Conservation (phyloP, 495 filamentous ascomycete genomes). For the Parathielavia hyrcaniae region DNA sequence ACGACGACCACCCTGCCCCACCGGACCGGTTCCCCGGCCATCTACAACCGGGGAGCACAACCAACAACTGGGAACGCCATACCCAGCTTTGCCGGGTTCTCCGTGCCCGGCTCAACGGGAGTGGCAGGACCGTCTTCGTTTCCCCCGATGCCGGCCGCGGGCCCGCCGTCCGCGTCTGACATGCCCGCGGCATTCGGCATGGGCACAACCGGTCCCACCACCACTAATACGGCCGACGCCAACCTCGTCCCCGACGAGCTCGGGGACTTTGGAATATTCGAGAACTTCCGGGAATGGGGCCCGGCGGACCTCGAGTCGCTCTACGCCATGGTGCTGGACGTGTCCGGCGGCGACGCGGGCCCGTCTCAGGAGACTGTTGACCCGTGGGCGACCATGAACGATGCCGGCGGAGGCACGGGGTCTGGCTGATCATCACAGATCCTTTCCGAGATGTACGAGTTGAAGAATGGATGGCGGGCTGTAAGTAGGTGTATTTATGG, state of each 20-base stretch:
- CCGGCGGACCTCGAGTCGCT: conserved; percentile 1
- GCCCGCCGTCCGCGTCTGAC: neutral
- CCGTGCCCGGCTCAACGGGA: neutral
- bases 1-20: conserved; percentile 8
- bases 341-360: neutral
- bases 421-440: no score
- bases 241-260: neutral
- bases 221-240: neutral
- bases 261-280: conserved; percentile 3
- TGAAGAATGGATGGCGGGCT: neutral
- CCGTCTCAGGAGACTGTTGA: neutral
- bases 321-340: conserved; percentile 10
- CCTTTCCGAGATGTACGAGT: no score
- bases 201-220: neutral
- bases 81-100: neutral
- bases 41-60: neutral
- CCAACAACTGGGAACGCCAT: neutral
- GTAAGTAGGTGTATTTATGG: neutral
- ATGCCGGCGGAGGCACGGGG: neutral
- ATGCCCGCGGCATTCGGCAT: neutral
- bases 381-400: neutral
- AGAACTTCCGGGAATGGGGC: conserved; percentile 6
- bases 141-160: neutral
- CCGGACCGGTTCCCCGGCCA: conserved; percentile 7
- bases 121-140: neutral